A percentile compares a stretch with the other conserved stretches of the same genome.
Evolutionary conservation across 1,139 yeast species (phyloP).

Genomic region (Geotrichum reessii): DNA sequence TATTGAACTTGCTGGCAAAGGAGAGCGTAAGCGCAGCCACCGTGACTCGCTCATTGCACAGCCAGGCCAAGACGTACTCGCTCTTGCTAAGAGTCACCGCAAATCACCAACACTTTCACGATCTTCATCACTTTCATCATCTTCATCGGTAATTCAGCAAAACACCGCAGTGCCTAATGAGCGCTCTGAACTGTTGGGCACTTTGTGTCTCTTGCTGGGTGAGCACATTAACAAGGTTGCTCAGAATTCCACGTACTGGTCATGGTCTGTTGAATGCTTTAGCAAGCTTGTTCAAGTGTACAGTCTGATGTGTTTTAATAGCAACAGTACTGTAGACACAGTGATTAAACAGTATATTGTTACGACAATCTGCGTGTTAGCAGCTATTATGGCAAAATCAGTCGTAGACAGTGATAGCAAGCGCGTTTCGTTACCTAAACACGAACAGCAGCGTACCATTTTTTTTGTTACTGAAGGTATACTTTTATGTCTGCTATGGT

Average conservation of each 20-base stretch:
- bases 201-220: conserved; percentile 15
- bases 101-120: conserved; percentile 4
- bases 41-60: conserved; percentile 2
- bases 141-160: neutral
- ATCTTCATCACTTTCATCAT: conserved; percentile 5
- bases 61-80: neutral
- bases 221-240: conserved; percentile 17
- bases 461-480: conserved; percentile 11
- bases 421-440: neutral
- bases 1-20: neutral
- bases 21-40: neutral
- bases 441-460: conserved; percentile 3
- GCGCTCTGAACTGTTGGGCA: conserved; percentile 2
- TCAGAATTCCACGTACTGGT: conserved; percentile 17
- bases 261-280: conserved; percentile 15
- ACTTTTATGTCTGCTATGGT: conserved; percentile 7
- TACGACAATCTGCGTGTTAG: conserved; percentile 10
- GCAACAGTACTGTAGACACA: neutral
- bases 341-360: neutral
- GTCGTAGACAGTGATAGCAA: neutral
- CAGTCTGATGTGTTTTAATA: neutral
- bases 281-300: conserved; percentile 10
- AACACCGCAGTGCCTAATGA: neutral
- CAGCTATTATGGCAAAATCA: conserved; percentile 2
- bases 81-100: neutral